phyloP scores from a whole-genome alignment of 129 eudicot species.

The Sambucus nigra region DNA sequence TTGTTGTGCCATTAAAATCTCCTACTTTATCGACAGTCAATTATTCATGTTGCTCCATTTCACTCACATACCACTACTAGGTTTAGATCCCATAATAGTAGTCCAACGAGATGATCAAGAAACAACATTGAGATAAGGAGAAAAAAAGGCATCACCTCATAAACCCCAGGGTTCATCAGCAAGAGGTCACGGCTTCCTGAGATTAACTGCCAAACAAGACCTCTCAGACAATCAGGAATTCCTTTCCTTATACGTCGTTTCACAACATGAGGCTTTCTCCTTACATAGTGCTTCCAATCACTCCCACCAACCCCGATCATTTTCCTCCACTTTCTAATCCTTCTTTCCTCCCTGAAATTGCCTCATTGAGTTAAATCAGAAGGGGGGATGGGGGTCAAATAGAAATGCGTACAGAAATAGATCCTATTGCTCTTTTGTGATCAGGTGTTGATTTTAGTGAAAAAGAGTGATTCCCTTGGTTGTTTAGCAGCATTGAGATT shows the following conservation, averaged over 20 bases:
- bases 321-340: conserved; percentile 86
- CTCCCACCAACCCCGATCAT: conserved; percentile 99
- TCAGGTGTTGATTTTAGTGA: too few relatives aligned
- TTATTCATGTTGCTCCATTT: too few relatives aligned
- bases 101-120: neutral
- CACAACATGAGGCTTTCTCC: conserved; percentile 84
- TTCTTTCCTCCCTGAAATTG: conserved; percentile 78
- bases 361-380: conserved; percentile 3
- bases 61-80: too few relatives aligned
- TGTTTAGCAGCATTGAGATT: too few relatives aligned
- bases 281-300: conserved; percentile 93
- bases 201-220: conserved; percentile 96
- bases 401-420: too few relatives aligned
- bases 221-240: conserved; percentile 91
- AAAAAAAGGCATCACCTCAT: conserved; percentile 49
- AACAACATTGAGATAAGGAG: neutral
- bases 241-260: conserved; percentile 89
- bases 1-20: too few relatives aligned
- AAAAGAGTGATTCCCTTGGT: too few relatives aligned
- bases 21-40: too few relatives aligned
- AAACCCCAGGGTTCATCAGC: conserved; percentile 93
- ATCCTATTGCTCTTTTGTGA: too few relatives aligned
- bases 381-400: too few relatives aligned
- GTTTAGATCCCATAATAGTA: too few relatives aligned
- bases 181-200: conserved; percentile 97